Evolutionary conservation across 2,329 filamentous ascomycete genomes (phyloP), one percentile per base, ranked within the genome.

Genomic region (Fusarium verrucosum): DNA sequence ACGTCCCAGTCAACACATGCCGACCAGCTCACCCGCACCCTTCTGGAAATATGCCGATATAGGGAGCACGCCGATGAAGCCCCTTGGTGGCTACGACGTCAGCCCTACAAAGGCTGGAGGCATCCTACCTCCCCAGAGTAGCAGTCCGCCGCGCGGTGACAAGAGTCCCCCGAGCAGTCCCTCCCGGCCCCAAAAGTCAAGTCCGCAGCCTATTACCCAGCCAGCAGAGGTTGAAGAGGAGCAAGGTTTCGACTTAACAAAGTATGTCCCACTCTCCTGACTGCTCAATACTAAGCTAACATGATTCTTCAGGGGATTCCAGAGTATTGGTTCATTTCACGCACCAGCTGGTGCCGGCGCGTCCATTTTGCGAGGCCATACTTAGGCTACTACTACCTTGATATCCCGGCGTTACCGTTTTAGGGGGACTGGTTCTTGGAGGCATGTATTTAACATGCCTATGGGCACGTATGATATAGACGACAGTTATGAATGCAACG

Each of bases 21-120:
- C 92, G 30, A 93, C 92, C 41, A 92, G 89, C 69, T 93, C 90
- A 28, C 92, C 92, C 0, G 92, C 92, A 1, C 91, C 92, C 1
- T 95, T 96, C 76, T 96, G 92, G 92, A 93, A 92, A 75, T 95
- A 91, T 76, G 88, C 90, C 36, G 90, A 93, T 66, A 85, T 92
- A 58, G 85, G 86, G 23, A 92, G 88, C 75, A 94, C 91, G 3
- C 91, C 91, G 3, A 80, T 91, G 50, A 81, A 81, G 68, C 77
- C 81, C 1, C 75, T 79, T 5, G 70, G 66, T 14, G 46, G 64
- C 8, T 87, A 85, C 54, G 87, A 89, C 59, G 73, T 83, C 36
- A 89, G 87, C 69, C 87, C 87, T 3, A 83, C 82, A 9, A 88
- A 88, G 72, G 71, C 75, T 16, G 72, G 76, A 20, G 76, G 76